These are phyloP conservation scores for Sonneratia alba DNA, from an alignment of 345 rosid species.

Conservation along the genomic window DNA sequence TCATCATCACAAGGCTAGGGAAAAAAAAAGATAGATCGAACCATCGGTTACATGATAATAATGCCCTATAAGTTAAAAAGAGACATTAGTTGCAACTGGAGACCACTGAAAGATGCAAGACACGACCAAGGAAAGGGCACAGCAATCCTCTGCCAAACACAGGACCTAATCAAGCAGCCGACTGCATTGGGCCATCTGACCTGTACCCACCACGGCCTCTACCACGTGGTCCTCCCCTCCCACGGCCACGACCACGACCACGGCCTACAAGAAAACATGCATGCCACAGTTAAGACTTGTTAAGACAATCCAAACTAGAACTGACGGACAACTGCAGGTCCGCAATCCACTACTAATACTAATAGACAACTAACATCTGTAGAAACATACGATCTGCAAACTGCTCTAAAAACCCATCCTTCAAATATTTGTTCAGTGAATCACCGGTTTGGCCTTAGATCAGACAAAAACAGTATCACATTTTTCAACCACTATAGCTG, in stretches of 20 bases:
- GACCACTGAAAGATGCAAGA: slow-evolving; percentile 4
- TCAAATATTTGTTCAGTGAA: no score
- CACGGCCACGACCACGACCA: slow-evolving; percentile 36
- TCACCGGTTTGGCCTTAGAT: no score
- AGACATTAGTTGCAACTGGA: slow-evolving; percentile 1
- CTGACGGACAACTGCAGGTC: not conserved
- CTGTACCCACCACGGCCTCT: slow-evolving; percentile 71
- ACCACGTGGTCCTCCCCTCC: slow-evolving; percentile 60
- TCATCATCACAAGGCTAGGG: not conserved
- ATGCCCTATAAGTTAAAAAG: slow-evolving; percentile 1
- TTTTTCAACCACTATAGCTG: no score
- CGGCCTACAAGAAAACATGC: slow-evolving; percentile 24
- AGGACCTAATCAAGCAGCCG: slow-evolving; percentile 32
- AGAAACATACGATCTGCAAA: no score
- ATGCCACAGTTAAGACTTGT: not conserved
- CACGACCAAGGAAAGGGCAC: not conserved
- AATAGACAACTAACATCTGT: no score
- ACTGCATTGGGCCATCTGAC: slow-evolving; percentile 46
- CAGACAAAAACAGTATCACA: no score
- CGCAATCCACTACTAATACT: no score
- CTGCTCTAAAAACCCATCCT: no score
- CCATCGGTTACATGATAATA: not conserved
- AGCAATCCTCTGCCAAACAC: not conserved
- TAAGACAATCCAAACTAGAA: not conserved
- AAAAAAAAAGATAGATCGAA: not conserved